Conservation (phyloP, 495 filamentous ascomycete species). For the Pseudotulostoma volvatum region DNA sequence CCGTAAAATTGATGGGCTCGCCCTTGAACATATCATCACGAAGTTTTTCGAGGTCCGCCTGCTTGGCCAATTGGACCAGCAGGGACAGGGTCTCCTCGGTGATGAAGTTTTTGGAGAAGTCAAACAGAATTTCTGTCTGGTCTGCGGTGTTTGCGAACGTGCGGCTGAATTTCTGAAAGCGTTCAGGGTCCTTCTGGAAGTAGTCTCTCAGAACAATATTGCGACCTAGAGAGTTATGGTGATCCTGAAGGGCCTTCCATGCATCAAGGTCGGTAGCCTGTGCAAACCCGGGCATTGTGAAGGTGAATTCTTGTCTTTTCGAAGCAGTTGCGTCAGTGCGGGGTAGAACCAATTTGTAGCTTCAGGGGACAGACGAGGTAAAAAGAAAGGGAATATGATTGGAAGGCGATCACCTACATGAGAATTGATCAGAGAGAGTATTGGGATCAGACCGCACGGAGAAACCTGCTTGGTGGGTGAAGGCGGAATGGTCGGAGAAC, state of each 20-base stretch:
- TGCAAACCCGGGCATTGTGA: conserved; percentile 41
- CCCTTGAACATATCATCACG: conserved; percentile 94
- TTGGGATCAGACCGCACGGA: no score
- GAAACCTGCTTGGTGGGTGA: no score
- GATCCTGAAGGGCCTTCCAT: conserved; percentile 78
- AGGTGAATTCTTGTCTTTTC: conserved; percentile 5
- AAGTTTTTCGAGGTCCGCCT: conserved; percentile 80
- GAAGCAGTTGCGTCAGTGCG: conserved; percentile 19
- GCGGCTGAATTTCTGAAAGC: conserved; percentile 80
- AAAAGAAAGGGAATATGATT: conserved; percentile 7
- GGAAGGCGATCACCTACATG: conserved; percentile 6
- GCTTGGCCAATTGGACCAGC: conserved; percentile 74
- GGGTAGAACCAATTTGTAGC: no score
- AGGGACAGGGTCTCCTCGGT: conserved; percentile 81
- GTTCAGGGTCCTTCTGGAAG: conserved; percentile 74
- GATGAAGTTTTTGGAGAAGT: conserved; percentile 98
- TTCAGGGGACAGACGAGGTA: conserved; percentile 4
- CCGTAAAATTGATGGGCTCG: conserved; percentile 98
- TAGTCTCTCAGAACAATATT: conserved; percentile 83
- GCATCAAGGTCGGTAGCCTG: conserved; percentile 68
- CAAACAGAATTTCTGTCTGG: conserved; percentile 75
- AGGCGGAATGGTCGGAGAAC: no score
- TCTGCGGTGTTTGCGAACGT: conserved; percentile 68
- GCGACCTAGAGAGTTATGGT: conserved; percentile 68
- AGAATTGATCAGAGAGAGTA: no score